phyloP scores from a whole-genome alignment of 495 filamentous ascomycete species.

The Echria macrotheca region DNA sequence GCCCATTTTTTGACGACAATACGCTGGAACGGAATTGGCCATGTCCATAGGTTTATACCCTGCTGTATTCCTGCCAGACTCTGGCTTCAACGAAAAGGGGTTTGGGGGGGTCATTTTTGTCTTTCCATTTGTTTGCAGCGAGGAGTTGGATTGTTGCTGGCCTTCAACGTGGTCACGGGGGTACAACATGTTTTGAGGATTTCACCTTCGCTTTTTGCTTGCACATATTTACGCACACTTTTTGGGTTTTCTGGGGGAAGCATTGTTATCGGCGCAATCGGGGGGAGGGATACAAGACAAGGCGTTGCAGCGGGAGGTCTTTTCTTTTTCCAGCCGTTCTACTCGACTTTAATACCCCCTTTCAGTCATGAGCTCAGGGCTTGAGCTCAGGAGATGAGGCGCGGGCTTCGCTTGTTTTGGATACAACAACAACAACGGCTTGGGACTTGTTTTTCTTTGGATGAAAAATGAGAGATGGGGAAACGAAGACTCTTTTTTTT shows the following conservation, averaged over 20 bases:
- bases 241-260: constrained; percentile 8
- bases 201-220: too few species aligned
- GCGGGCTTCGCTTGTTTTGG: background rate
- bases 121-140: constrained; percentile 15
- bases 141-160: constrained; percentile 17
- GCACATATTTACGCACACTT: constrained; percentile 11
- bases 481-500: constrained; percentile 14
- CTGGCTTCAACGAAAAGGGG: background rate
- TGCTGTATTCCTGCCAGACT: background rate
- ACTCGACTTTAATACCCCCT: constrained; percentile 13
- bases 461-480: constrained; percentile 18
- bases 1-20: background rate
- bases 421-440: background rate
- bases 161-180: too few species aligned
- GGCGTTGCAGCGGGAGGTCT: constrained; percentile 7
- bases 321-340: constrained; percentile 2
- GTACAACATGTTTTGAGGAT: too few species aligned
- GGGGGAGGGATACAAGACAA: constrained; percentile 10
- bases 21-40: background rate
- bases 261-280: constrained; percentile 13
- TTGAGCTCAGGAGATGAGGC: background rate
- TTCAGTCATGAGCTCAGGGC: background rate
- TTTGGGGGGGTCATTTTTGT: background rate
- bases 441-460: constrained; percentile 5
- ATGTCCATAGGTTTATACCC: background rate